A percentile compares a stretch with the other conserved stretches of the same genome.
These are phyloP conservation scores for Arthroderma sp. DNA, from an alignment of 2,329 filamentous ascomycete genomes.

Conservation along the genomic window DNA sequence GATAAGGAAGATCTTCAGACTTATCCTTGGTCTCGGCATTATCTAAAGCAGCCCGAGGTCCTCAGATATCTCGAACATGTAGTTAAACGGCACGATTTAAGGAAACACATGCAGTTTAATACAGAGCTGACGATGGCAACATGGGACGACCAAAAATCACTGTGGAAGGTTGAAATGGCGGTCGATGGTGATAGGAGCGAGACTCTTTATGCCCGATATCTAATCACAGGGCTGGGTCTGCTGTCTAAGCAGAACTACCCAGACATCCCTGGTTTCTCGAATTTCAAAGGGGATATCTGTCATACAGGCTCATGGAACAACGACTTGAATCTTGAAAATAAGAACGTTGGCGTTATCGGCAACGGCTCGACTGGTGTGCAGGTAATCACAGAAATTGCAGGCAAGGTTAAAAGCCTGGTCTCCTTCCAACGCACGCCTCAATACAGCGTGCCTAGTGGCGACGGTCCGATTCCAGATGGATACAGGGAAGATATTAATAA, in stretches of 20 bases:
- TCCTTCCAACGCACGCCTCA: constrained; percentile 33
- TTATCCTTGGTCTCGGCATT: constrained; percentile 43
- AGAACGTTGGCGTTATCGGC: constrained; percentile 31
- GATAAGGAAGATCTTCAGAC: constrained; percentile 38
- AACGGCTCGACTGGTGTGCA: constrained; percentile 34
- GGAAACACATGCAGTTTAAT: constrained; percentile 34
- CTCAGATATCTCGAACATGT: constrained; percentile 35
- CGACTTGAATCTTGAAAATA: constrained; percentile 25
- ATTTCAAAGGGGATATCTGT: constrained; percentile 29
- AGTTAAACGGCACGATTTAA: constrained; percentile 32
- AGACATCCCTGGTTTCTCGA: constrained; percentile 26
- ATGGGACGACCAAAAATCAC: constrained; percentile 33
- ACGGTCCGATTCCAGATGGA: constrained; percentile 12
- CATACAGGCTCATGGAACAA: constrained; percentile 36
- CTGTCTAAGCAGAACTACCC: constrained; percentile 34
- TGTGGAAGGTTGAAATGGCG: constrained; percentile 17
- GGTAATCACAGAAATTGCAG: constrained; percentile 27
- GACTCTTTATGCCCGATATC: constrained; percentile 25
- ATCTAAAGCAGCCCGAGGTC: constrained; percentile 34
- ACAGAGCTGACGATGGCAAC: constrained; percentile 28
- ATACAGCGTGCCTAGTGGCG: constrained; percentile 20
- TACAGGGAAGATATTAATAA: constrained; percentile 6
- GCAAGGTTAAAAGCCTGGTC: constrained; percentile 24
- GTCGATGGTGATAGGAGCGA: constrained; percentile 14
- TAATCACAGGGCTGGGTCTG: constrained; percentile 30